Evolutionary conservation across 495 filamentous ascomycete genomes (phyloP).

Genomic region (Hypoxylon cercidicola): DNA sequence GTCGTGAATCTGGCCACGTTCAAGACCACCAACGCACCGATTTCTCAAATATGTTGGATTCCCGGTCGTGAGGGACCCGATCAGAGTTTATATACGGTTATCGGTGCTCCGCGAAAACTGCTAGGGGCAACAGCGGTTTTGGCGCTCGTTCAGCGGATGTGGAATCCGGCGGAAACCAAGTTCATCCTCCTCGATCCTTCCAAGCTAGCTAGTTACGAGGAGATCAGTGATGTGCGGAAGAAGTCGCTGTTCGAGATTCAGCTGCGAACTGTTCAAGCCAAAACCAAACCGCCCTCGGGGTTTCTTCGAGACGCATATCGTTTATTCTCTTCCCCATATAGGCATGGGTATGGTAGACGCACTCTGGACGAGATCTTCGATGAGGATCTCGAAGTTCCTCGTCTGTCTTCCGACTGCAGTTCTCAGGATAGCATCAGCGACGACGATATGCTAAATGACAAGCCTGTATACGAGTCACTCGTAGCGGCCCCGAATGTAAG

Average conservation of each 20-base stretch:
- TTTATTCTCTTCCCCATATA: conserved; percentile 24
- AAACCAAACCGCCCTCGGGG: conserved; percentile 1
- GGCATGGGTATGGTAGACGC: conserved; percentile 9
- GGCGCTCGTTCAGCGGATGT: conserved; percentile 24
- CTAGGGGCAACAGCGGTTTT: conserved; percentile 6
- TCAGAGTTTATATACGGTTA: conserved; percentile 43
- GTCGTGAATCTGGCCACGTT: conserved; percentile 46
- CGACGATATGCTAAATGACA: conserved; percentile 14
- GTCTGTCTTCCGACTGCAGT: conserved; percentile 10
- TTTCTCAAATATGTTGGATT: conserved; percentile 48
- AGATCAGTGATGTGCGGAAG: conserved; percentile 25
- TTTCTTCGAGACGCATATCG: conserved; percentile 13
- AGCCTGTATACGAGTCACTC: conserved; percentile 16
- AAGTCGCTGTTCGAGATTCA: conserved; percentile 34
- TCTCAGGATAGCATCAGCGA: conserved; percentile 18
- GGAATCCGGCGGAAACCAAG: conserved; percentile 23
- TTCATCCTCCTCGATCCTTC: conserved; percentile 11
- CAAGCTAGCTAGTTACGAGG: conserved; percentile 17
- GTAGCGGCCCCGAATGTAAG: conserved; percentile 12
- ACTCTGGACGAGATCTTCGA: conserved; percentile 19
- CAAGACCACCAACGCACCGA: conserved; percentile 22
- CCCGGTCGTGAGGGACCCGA: conserved; percentile 40
- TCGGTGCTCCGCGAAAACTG: conserved; percentile 38
- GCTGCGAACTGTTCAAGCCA: conserved; percentile 16
- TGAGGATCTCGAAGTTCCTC: conserved; percentile 16